Conservation (phyloP, 2,329 filamentous ascomycete species). For the Calonectria henricotiae region DNA sequence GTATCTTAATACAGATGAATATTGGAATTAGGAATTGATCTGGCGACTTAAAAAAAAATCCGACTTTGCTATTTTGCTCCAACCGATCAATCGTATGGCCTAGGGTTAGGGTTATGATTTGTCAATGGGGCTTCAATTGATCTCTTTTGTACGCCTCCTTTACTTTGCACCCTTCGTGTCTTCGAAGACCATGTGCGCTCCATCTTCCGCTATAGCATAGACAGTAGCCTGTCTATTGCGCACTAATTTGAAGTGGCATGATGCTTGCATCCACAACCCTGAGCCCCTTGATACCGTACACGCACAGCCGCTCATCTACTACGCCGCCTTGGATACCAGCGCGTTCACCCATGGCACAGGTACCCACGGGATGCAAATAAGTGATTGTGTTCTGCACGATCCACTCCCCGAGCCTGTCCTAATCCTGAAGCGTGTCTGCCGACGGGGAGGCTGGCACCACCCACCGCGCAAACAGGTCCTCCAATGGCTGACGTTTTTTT, state of each 20-base stretch:
- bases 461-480: neutral
- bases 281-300: constrained; percentile 53
- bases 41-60: no score
- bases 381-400: constrained; percentile 53
- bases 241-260: constrained; percentile 53
- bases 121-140: no score
- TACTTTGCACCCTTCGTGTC: constrained; percentile 31
- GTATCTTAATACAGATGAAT: no score
- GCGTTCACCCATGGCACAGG: constrained; percentile 55
- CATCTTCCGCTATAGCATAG: constrained; percentile 58
- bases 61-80: no score
- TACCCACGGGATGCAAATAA: constrained; percentile 62
- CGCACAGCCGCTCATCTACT: constrained; percentile 52
- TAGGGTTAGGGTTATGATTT: no score
- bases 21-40: no score
- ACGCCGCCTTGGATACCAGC: constrained; percentile 55
- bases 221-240: constrained; percentile 56
- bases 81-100: no score
- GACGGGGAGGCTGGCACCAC: constrained; percentile 46
- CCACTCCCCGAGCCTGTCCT: constrained; percentile 47
- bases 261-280: constrained; percentile 54
- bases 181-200: constrained; percentile 50
- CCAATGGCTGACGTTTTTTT: neutral
- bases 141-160: neutral
- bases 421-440: constrained; percentile 40